Conservation (phyloP, 345 rosid species). For the Aquilaria yunnanensis region DNA sequence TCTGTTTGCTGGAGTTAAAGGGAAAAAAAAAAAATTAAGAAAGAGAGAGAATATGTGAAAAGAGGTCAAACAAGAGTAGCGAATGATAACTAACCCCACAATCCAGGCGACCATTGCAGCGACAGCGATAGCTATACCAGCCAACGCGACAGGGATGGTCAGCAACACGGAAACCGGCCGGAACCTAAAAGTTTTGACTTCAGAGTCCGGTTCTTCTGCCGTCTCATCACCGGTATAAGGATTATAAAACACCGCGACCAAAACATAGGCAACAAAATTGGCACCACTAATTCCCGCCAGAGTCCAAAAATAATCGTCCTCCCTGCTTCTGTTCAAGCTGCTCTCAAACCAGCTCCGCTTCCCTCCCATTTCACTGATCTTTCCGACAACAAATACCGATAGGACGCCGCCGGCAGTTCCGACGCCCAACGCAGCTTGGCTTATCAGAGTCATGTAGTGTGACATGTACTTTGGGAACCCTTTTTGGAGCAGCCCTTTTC, state of each 20-base stretch:
- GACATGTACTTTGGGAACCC: slow-evolving; percentile 26
- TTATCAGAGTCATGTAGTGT: slow-evolving; percentile 19
- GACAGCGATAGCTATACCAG: too few relatives aligned
- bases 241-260: slow-evolving; percentile 13
- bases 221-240: background rate
- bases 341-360: slow-evolving; percentile 30
- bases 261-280: slow-evolving; percentile 23
- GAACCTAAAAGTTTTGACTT: background rate
- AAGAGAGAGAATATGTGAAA: too few relatives aligned
- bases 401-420: slow-evolving; percentile 21
- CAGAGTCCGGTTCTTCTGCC: background rate
- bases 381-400: slow-evolving; percentile 25
- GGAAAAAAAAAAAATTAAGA: too few relatives aligned
- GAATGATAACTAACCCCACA: too few relatives aligned
- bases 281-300: slow-evolving; percentile 17
- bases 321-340: slow-evolving; percentile 27
- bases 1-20: too few relatives aligned
- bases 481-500: background rate
- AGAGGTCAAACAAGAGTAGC: too few relatives aligned
- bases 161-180: too few relatives aligned
- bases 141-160: too few relatives aligned
- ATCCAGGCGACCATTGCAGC: too few relatives aligned
- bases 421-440: slow-evolving; percentile 21
- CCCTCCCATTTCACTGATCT: slow-evolving; percentile 18
- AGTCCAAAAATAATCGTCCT: slow-evolving; percentile 36